Evolutionary conservation across 257 asterid species (phyloP), one percentile per base, ranked within the genome.

Genomic region (Eustoma russellianum): DNA sequence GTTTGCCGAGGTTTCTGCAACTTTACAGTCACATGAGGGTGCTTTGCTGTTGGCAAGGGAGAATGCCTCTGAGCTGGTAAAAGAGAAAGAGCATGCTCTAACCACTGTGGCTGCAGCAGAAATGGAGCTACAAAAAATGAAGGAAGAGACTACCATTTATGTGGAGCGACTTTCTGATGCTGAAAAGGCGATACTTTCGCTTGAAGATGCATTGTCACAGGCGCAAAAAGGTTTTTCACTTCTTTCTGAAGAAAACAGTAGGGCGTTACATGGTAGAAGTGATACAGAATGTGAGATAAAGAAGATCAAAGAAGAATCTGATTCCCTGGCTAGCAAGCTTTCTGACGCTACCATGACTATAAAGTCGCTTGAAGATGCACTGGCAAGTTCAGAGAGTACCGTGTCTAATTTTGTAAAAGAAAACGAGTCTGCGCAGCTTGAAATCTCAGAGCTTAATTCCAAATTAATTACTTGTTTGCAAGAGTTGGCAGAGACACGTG

Each of bases 151-250:
- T 67, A 53, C 80, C 52, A 54, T 64, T 64, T 71, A 75, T 52
- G 67, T 67, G 46, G 64, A 59, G 47, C 76, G 69, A 71, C 88
- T 83, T 66, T 65, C 70, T 13, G 87, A 74, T 70, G 84, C 90
- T 48, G 74, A 83, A 9, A 79, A 69, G 57, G 79, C 69, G 65
- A 83, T 82, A 69, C 82, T 56, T 58, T 76, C 88, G 71, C 97
- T 88, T 58, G 93, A 92, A 79, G 83, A 74, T 63, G 81, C 83
- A 66, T 66, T 92, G 53, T 75, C 79, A 59, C 67, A 78, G 64
- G 77, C 87, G 54, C 80, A 88, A 57, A 72, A 70, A 64, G 73
- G 79, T 63, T 53, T 78, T 14, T 71, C 83, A 50, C 50, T 66
- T 41, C 81, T 90, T 60, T 57, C 86, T 57, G 96, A 79, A 67